These are phyloP conservation scores for Debaryomyces coudertii DNA, from an alignment of 1,139 yeast species.

Conservation along the genomic window DNA sequence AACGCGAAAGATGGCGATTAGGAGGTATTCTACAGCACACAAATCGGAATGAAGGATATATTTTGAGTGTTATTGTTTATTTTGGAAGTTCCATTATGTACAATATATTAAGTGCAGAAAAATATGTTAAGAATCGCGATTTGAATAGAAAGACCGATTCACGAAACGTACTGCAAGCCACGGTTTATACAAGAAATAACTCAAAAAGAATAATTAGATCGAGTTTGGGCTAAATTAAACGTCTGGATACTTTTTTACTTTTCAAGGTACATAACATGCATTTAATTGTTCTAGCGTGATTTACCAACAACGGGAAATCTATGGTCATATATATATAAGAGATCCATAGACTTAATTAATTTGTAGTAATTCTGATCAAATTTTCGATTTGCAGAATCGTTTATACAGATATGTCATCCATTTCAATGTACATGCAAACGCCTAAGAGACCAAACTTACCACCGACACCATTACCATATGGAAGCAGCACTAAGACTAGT, in stretches of 20 bases:
- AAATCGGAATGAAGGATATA: constrained; percentile 1
- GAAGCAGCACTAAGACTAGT: constrained; percentile 26
- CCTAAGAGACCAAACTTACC: constrained; percentile 37
- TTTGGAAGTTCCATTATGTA: neutral
- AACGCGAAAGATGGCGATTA: constrained; percentile 2
- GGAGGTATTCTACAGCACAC: neutral
- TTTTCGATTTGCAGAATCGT: neutral
- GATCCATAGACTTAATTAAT: neutral
- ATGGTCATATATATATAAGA: constrained; percentile 3
- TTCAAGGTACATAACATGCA: constrained; percentile 9
- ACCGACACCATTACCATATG: constrained; percentile 27
- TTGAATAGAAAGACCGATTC: neutral
- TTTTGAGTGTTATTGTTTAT: constrained; percentile 1
- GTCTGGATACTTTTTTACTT: constrained; percentile 8
- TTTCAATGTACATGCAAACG: constrained; percentile 27
- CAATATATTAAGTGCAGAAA: constrained; percentile 2
- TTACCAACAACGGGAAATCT: neutral
- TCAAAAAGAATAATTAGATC: constrained; percentile 4
- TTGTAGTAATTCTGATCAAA: neutral
- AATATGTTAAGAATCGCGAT: neutral
- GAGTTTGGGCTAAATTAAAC: constrained; percentile 2
- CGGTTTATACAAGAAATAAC: constrained; percentile 1
- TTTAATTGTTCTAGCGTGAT: constrained; percentile 8
- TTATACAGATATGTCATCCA: constrained; percentile 5
- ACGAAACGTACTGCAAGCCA: neutral